Evolutionary conservation across 1,139 yeast genomes (phyloP), one percentile per base, ranked within the genome.

Genomic region (Taphrina communis): DNA sequence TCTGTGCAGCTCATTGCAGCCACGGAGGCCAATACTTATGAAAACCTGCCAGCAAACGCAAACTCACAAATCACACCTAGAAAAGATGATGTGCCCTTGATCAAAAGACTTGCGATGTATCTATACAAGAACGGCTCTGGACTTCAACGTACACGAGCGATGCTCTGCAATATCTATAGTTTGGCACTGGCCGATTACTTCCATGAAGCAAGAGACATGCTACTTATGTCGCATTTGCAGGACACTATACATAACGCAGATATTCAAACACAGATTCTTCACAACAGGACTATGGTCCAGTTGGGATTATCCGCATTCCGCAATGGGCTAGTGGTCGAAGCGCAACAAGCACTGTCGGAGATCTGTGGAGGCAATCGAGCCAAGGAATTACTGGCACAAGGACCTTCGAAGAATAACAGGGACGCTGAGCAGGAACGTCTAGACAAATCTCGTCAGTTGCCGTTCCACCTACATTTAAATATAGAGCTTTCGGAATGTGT

Each of bases 391-490:
- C 85, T 95, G 73, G 98, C 98, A 71, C 99, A 94, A 82, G 97
- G 97, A 70, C 85, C 88, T 76, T 89, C 85, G 77, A 86, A 91
- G 78, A 87, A 84, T 77, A 82, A 81, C 77, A 87, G 86, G 71
- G 83, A 85, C 44, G 80, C 86, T 68, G 85, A 84, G 72, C 76
- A 74, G 55, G 76, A 74, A 62, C 67, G 72, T 21, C 65, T 72
- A 19, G 94, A 88, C 77, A 89, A 86, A 77, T 96, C 89, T 78
- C 89, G 93, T 78, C 85, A 92, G 78, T 84, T 94, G 77, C 99
- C 99, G 71, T 95, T 90, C 89, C 99, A 95, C 81, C 93, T 91
- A 89, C 99, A 95, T 81, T 92, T 95, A 79, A 95, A 95, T 80
- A 83, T 93, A 76, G 99, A 95, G 82, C 86, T 95, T 75, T 85